Evolutionary conservation across 164 flowering plant species (phyloP).

Genomic region (Umbilicus rupestris): DNA sequence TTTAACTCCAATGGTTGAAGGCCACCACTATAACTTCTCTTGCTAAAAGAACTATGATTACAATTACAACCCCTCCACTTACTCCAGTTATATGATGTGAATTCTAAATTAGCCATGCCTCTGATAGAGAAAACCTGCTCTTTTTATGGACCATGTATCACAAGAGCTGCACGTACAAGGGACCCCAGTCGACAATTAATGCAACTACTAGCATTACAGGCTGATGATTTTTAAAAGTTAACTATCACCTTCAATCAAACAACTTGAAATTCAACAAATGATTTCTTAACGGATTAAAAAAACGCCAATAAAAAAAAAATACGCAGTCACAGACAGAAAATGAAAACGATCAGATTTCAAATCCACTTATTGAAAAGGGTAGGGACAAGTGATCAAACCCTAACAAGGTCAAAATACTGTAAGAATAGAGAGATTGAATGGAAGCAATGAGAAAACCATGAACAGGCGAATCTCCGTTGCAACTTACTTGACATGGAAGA

Average conservation of each 20-base stretch:
- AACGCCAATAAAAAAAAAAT: no score
- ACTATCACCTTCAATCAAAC: background rate
- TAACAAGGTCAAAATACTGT: no score
- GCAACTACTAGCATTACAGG: background rate
- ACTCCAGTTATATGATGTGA: slow-evolving; percentile 28
- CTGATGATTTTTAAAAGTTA: background rate
- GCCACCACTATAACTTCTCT: slow-evolving; percentile 17
- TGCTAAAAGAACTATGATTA: slow-evolving; percentile 20
- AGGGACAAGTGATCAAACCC: background rate
- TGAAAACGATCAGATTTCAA: no score
- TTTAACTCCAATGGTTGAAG: slow-evolving; percentile 19
- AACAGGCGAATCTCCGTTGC: slow-evolving; percentile 9
- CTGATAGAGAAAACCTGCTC: slow-evolving; percentile 22
- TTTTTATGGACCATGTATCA: slow-evolving; percentile 29
- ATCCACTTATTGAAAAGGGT: no score
- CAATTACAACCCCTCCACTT: slow-evolving; percentile 24
- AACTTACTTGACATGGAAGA: slow-evolving; percentile 13
- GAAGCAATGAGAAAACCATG: slow-evolving; percentile 8
- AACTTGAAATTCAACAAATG: no score
- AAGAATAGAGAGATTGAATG: background rate
- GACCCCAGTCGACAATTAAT: no score
- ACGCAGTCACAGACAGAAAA: no score
- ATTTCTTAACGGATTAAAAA: no score
- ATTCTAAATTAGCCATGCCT: slow-evolving; percentile 25
- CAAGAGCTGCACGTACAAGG: slow-evolving; percentile 44